Base-by-base conservation (phyloP, 2,329 filamentous ascomycete genomes). In the Penicillium sp. region DNA sequence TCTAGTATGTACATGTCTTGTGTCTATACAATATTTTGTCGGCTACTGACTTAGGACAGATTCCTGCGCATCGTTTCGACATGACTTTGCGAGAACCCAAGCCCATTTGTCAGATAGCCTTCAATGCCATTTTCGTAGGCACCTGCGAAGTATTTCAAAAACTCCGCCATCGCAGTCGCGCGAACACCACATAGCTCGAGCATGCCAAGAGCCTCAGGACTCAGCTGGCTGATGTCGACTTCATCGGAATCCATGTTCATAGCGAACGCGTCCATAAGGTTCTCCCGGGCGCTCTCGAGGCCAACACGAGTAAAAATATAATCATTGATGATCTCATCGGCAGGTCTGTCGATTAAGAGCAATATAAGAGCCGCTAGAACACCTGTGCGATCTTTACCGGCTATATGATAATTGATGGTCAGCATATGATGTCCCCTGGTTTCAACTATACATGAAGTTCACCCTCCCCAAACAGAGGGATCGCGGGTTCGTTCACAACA, bases 321-420 rank as follows among this genome's bases (percentile, higher is more conserved):
- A 69, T 92, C 89, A 9, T 80, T 71, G 0, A 86, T 85, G 24
- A 90, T 81, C 1, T 72, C 69, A 8, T 82, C 75, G 56, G 85
- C 79, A 0, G 80, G 72, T 0, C 88, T 83, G 4, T 84, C 85
- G 13, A 84, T 84, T 10, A 91, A 78, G 22, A 82, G 75, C 21
- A 91, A 77, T 2, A 92, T 71, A 16, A 92, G 65, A 3, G 87
- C 88, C 32, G 85, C 83, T n/a, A 91, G 71, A 3, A 92, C 81
- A 2, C 89, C 89, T 0, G 89, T 92, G 29, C 89, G 81, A 69
- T 92, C 89, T 73, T 92, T 92, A n/a, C 89, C 89, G 0, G 88
- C 89, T 3, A 84, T 87, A 21, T 38, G 13, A 10, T 18, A 36
- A 34, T 21, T 5, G 8, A 36, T 16, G 29, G 16, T 52, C 10